Conservation (phyloP, 1,284 basidiomycete species). For the Coriolopsis trogii region DNA sequence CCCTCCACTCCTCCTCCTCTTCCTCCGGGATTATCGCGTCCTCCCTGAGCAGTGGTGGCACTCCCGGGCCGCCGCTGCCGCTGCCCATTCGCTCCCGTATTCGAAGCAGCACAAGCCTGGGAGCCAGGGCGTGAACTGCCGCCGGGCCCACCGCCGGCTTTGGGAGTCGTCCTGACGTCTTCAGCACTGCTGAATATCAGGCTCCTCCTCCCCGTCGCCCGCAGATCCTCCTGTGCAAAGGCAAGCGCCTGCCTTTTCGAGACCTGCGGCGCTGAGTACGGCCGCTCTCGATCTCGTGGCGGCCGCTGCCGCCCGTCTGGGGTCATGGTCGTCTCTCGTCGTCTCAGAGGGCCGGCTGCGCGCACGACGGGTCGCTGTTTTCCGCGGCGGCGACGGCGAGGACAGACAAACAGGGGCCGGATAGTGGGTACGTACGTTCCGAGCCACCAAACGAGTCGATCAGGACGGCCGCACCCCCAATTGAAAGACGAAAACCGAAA, state of each 20-base stretch:
- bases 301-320: conserved; percentile 42
- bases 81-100: too few relatives aligned
- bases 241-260: conserved; percentile 22
- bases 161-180: conserved; percentile 24
- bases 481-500: too few relatives aligned
- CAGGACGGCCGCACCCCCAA: too few relatives aligned
- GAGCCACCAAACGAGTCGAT: too few relatives aligned
- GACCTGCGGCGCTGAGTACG: conserved; percentile 24
- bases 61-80: neutral
- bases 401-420: conserved; percentile 2
- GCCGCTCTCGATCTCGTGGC: conserved; percentile 13
- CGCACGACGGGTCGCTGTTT: conserved; percentile 24
- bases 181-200: conserved; percentile 22
- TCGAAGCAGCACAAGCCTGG: too few relatives aligned
- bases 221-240: conserved; percentile 25
- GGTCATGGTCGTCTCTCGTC: conserved; percentile 51
- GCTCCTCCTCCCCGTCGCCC: conserved; percentile 27
- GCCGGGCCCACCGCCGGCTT: conserved; percentile 6
- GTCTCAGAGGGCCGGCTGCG: conserved; percentile 35
- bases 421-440: too few relatives aligned
- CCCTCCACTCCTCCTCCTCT: neutral
- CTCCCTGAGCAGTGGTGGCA: conserved; percentile 14
- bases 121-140: conserved; percentile 23
- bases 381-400: neutral
- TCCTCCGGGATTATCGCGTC: conserved; percentile 16